These are phyloP conservation scores for Fistulifera pelliculosa DNA, from an alignment of 108 stramenopile species.

Conservation along the genomic window DNA sequence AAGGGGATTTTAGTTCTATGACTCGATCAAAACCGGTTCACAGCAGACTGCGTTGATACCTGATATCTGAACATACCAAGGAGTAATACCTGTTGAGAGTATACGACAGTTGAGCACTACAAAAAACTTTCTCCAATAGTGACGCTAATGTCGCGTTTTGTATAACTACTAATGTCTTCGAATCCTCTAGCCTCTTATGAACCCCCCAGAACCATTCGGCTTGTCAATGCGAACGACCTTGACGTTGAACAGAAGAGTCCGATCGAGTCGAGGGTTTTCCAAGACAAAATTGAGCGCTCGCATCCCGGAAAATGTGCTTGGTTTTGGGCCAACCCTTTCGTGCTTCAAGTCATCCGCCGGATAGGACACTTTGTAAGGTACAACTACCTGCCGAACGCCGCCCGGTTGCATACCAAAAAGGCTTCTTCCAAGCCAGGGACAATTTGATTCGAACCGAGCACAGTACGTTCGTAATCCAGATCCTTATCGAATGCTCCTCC, in stretches of 20 bases:
- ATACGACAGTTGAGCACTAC: too few species aligned
- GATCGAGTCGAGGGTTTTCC: conserved; percentile 83
- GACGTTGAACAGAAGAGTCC: conserved; percentile 86
- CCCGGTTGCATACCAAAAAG: conserved; percentile 69
- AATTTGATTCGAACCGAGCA: conserved; percentile 55
- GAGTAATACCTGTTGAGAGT: too few species aligned
- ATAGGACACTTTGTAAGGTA: conserved; percentile 74
- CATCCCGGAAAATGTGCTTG: conserved; percentile 78
- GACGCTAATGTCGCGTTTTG: too few species aligned
- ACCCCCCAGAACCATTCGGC: conserved; percentile 68
- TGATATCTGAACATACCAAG: too few species aligned
- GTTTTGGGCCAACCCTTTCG: conserved; percentile 84
- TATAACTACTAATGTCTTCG: neutral
- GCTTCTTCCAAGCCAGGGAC: conserved; percentile 77
- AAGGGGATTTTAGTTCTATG: too few species aligned
- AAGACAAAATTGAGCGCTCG: conserved; percentile 91
- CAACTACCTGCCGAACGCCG: conserved; percentile 81
- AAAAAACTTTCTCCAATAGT: too few species aligned
- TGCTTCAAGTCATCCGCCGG: conserved; percentile 58
- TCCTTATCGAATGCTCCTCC: conserved; percentile 92
- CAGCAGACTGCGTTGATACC: too few species aligned
- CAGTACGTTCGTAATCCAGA: conserved; percentile 66
- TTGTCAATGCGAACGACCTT: conserved; percentile 89
- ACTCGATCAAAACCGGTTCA: too few species aligned
- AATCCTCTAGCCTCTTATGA: conserved; percentile 31